phyloP scores from a whole-genome alignment of 805 yeast genomes.

The Starmerella vitae region DNA sequence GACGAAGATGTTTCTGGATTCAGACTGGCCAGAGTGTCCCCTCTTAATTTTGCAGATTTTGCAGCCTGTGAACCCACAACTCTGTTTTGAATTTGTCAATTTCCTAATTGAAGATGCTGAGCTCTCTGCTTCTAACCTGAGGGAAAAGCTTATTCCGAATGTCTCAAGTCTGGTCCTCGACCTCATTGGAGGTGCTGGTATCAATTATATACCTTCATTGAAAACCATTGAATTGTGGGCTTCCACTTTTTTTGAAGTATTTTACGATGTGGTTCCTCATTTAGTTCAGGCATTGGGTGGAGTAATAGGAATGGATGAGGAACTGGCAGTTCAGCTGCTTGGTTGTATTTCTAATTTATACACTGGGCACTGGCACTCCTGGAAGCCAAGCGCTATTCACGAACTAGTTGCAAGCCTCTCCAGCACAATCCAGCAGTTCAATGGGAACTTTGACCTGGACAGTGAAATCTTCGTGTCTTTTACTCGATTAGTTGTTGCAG shows the following conservation, averaged over 20 bases:
- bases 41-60: constrained; percentile 14
- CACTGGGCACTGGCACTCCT: constrained; percentile 7
- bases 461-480: constrained; percentile 11
- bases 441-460: neutral
- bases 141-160: constrained; percentile 12
- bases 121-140: constrained; percentile 8
- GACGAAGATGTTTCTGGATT: constrained; percentile 33
- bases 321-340: neutral
- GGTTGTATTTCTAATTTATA: constrained; percentile 1
- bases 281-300: constrained; percentile 7
- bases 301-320: neutral
- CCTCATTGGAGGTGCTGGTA: neutral
- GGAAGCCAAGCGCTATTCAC: constrained; percentile 4
- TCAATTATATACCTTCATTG: constrained; percentile 4
- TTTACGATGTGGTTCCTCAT: constrained; percentile 4
- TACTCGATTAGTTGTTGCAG: constrained; percentile 14
- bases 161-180: constrained; percentile 5
- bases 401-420: neutral
- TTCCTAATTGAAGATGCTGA: constrained; percentile 24
- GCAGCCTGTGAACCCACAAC: constrained; percentile 5
- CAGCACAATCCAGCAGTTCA: neutral
- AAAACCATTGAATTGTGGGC: constrained; percentile 15
- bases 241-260: constrained; percentile 11
- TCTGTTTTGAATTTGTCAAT: constrained; percentile 20
- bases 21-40: constrained; percentile 30